Evolutionary conservation across 2,329 filamentous ascomycete genomes (phyloP), one percentile per base, ranked within the genome.

Genomic region (Phaeosphaeria sp.): DNA sequence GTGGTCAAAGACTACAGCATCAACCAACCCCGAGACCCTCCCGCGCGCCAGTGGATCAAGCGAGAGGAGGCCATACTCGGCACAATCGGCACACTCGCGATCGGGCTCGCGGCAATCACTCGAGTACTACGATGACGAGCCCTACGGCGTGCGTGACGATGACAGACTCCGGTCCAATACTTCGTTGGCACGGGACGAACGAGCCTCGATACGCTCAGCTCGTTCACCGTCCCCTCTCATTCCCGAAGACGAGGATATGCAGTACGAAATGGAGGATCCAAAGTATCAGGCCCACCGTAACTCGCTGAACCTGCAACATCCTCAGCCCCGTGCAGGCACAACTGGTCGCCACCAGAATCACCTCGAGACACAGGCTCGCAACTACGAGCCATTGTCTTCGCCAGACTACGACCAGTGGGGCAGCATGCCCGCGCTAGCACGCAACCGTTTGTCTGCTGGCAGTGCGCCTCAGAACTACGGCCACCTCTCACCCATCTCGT

Each of bases 1-100:
- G 44, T 99, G 95, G 95, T 98, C 94, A 0, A 95, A 96, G 79
- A 98, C 94, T 2, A 99, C 95, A 0, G 87, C 93, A 3, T 97
- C 93, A 0, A 96, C 92, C 59, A 88, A 93, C 44, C 89, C 91
- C 45, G 90, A 90, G 66, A 90, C 89, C 42, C 90, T 93, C 75
- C 87, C 72, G 33, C 75, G 90, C 42, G 87, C 86, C 68, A 91
- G 87, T 68, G 83, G 82, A 45, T 74, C 71, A 21, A 82, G 83
- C 48, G 79, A 88, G 81, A 79, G 88, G 82, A 76, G 89, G 81
- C 79, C 88, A 77, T 76, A 87, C 79, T 84, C 84, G 64, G 76
- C 86, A 73, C 78, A 87, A 79, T 84, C 84, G 64, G 76, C 86
- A 73, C 78, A 84, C n/a, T 97, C 93, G 7, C 88, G 90, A 39